Base-by-base conservation (phyloP, 148 eudicot genomes). In the Polygonum aviculare region DNA sequence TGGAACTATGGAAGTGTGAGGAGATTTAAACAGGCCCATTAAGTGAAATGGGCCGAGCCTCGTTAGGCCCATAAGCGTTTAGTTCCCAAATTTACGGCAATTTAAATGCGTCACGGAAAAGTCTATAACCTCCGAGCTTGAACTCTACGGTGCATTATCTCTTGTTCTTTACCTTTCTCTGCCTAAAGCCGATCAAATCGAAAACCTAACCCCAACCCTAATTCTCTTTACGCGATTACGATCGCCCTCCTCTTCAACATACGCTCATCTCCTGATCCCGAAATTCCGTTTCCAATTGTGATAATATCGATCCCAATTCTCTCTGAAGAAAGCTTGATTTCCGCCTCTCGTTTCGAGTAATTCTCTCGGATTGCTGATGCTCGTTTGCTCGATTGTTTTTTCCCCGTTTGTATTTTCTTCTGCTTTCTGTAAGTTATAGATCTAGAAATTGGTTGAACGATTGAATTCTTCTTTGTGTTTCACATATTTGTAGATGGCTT, bases 121-220 rank as follows among this genome's bases (percentile, higher is more conserved):
- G 35, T 38, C 11, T 16, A 38, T 36, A 67, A 35, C 38, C 44
- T 36, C 19, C 44, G 11, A 35, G 44, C 72, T 67, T 67, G 72
- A 67, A 67, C 22, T 3, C 44, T 36, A 36, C 72, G 72, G 35
- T 67, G 72, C 75, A 19, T 44, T 9, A 7, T 44, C 9, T 19
- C 2, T 21, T 72, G 18, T 15, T 72, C 54, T 19, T 41, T 72
- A 72, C 75, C 75, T 72, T 48, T 48, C 18, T 31, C 75, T 45
- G 35, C 52, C 75, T 10, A 44, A 19, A 19, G 10, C 26, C 52
- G 75, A 72, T 72, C 75, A 72, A 72, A 44, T 44, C 16, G 50
- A n/a, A n/a, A 67, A 67, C 72, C 72, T 72, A 44, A 72, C 18
- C 38, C 38, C 45, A 72, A 72, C 52, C 75, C 75, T 72, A 72